A percentile compares a stretch with the other conserved stretches of the same genome.
These are phyloP conservation scores for Artemisia annua DNA, from an alignment of 129 eudicot species.

Conservation along the genomic window DNA sequence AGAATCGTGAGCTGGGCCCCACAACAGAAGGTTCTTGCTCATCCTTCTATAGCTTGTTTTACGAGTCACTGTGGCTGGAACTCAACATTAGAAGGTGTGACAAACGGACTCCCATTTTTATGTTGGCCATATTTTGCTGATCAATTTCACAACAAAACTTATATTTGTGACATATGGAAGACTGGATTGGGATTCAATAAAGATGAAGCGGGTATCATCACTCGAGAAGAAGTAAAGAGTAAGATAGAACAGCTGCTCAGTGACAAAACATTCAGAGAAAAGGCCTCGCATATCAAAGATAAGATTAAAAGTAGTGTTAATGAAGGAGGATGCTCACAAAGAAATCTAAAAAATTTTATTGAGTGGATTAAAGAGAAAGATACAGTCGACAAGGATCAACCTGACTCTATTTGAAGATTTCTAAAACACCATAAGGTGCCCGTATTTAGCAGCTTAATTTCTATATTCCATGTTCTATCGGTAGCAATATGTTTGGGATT, in stretches of 20 bases:
- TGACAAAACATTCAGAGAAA: constrained; percentile 20
- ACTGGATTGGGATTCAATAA: constrained; percentile 42
- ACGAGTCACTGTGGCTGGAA: constrained; percentile 78
- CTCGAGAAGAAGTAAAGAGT: constrained; percentile 37
- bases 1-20: constrained; percentile 67
- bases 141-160: constrained; percentile 48
- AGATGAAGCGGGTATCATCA: constrained; percentile 45
- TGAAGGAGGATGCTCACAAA: constrained; percentile 44
- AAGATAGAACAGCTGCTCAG: constrained; percentile 49
- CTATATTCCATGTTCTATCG: neutral
- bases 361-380: constrained; percentile 40
- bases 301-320: constrained; percentile 3
- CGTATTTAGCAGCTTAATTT: neutral
- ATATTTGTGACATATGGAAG: constrained; percentile 57
- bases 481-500: neutral
- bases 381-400: neutral
- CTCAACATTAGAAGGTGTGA: constrained; percentile 54
- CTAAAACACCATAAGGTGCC: neutral
- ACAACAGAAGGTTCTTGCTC: constrained; percentile 53
- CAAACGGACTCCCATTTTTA: constrained; percentile 57
- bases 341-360: constrained; percentile 38
- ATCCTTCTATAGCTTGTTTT: constrained; percentile 68
- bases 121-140: constrained; percentile 78
- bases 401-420: neutral
- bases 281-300: constrained; percentile 41